These are phyloP conservation scores for Xerocomus potaroensis DNA, from an alignment of 768 basidiomycete species.

Conservation along the genomic window DNA sequence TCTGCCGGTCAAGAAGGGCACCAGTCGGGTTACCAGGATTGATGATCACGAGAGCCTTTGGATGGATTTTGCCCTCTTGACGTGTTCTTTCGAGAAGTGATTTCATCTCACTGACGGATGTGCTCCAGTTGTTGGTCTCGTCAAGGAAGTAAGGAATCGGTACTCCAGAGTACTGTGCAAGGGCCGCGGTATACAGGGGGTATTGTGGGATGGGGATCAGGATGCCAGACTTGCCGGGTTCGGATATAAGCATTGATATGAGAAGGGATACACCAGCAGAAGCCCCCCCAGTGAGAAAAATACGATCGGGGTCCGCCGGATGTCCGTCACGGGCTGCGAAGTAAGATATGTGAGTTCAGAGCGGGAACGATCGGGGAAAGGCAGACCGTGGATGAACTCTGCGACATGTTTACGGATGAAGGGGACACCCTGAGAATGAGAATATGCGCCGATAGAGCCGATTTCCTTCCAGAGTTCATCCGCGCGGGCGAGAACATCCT, in stretches of 20 bases:
- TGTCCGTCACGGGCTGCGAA: conserved; percentile 81
- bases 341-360: conserved; percentile 4
- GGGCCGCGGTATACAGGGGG: conserved; percentile 92
- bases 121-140: conserved; percentile 79
- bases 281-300: conserved; percentile 94
- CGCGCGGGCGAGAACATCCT: conserved; percentile 81
- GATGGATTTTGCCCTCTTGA: conserved; percentile 48
- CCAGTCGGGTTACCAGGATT: conserved; percentile 99
- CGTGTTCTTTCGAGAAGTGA: conserved; percentile 62
- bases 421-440: conserved; percentile 90
- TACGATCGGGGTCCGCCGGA: conserved; percentile 74
- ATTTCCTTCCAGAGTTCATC: conserved; percentile 78
- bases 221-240: conserved; percentile 60
- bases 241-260: conserved; percentile 72
- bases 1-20: conserved; percentile 64
- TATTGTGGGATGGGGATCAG: conserved; percentile 98
- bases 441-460: conserved; percentile 92
- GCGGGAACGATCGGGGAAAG: not conserved
- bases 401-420: conserved; percentile 86
- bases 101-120: conserved; percentile 64
- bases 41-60: conserved; percentile 92
- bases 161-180: conserved; percentile 79
- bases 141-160: conserved; percentile 87
- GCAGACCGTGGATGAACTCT: conserved; percentile 78
- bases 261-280: conserved; percentile 90